phyloP scores from a whole-genome alignment of 306 rosid species.

The Castanea sativa region DNA sequence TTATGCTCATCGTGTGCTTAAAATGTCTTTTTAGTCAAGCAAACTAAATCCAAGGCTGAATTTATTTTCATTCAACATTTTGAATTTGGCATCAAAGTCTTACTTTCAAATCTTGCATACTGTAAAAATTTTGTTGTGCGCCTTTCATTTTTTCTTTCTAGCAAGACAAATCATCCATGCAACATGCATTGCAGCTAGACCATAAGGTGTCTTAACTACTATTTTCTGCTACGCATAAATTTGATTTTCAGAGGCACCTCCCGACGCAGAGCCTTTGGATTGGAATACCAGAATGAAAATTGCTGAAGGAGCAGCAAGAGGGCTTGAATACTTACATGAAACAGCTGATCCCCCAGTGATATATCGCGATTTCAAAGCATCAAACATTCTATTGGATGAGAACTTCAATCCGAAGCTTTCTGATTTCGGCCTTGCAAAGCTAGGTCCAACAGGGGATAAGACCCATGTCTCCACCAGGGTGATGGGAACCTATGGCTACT shows the following conservation, averaged over 20 bases:
- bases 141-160: too few species aligned
- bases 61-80: not conserved
- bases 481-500: slow-evolving; percentile 96
- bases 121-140: not conserved
- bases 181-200: too few species aligned
- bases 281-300: slow-evolving; percentile 85
- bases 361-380: slow-evolving; percentile 86
- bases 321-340: slow-evolving; percentile 84
- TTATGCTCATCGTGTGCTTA: too few species aligned
- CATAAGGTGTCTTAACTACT: not conserved
- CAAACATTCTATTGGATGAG: slow-evolving; percentile 78
- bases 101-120: not conserved
- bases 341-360: slow-evolving; percentile 81
- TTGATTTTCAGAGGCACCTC: slow-evolving; percentile 41
- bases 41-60: not conserved
- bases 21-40: not conserved
- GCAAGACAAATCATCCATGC: too few species aligned
- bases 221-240: not conserved
- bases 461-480: slow-evolving; percentile 91
- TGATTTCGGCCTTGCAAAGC: slow-evolving; percentile 91
- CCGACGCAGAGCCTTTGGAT: slow-evolving; percentile 50
- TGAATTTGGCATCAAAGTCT: too few species aligned
- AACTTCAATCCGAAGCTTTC: slow-evolving; percentile 81
- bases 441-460: slow-evolving; percentile 91
- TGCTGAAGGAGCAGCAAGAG: slow-evolving; percentile 88